Base-by-base conservation (phyloP, 2,329 filamentous ascomycete genomes). In the Diaporthe humulicola region DNA sequence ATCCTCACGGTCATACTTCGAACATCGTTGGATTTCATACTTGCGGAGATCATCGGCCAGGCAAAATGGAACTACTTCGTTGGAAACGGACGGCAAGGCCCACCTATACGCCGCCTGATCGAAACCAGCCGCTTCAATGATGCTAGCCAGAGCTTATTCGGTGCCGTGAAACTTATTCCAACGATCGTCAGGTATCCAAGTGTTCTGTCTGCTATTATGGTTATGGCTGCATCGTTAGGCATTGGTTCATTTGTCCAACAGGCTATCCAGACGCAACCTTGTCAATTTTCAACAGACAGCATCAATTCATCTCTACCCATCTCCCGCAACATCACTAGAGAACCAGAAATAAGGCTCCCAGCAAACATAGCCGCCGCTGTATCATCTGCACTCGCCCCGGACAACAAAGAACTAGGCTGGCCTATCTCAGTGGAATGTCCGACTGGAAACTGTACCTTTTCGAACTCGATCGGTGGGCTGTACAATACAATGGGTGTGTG, bases 261-360 rank as follows among this genome's bases (percentile, higher is more conserved):
- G 36, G 57, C 57, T 1, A 40, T 60, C 36, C 36, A 28, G 36
- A 60, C 57, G 7, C 33, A 40, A 12, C 40, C n/a, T 10, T 60
- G 57, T 38, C 12, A 40, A 4, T 40, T 28, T 17, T 0, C n/a
- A n/a, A 12, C 9, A 12, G 22, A 40, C 2, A 42, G 5, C 3
- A 14, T 2, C 36, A 0, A 19, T 19, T 22, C 36, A 2, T 40
- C 57, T 1, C 33, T 60, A 12, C 57, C 57, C 25, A 17, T 60
- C 22, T 40, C 57, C 25, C 33, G 57, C 14, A 60, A 60, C 17
- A 36, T 57, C 30, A 57, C 30, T 57, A 12, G n/a, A 1, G 12
- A 4, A 6, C n/a, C n/a, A 52, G n/a, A 1, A 8, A 19, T 5
- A 36, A 4, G 33, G 10, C 19, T 25, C 7, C 1, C 15, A 0